Conservation (phyloP, 1,139 yeast genomes). For the Geotrichum phurueaensis region DNA sequence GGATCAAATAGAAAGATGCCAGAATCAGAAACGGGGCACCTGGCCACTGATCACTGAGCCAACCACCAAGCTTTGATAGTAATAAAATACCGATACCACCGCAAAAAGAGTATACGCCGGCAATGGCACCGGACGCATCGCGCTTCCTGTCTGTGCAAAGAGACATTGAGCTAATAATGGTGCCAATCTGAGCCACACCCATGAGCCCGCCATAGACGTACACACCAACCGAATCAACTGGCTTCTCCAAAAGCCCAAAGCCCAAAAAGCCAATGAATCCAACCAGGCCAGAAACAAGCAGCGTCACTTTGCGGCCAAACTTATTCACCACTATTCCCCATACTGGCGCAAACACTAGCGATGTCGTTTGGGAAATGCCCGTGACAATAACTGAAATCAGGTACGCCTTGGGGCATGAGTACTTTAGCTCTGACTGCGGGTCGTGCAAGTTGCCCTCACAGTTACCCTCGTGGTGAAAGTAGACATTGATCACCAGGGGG, state of each 20-base stretch:
- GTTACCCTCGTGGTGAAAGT: constrained; percentile 37
- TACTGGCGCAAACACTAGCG: constrained; percentile 54
- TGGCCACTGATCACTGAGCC: constrained; percentile 51
- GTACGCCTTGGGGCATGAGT: constrained; percentile 57
- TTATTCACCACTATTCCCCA: constrained; percentile 56
- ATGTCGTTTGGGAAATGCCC: constrained; percentile 57
- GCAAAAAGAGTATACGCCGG: constrained; percentile 60
- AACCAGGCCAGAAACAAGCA: constrained; percentile 36
- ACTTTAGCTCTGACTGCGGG: constrained; percentile 24
- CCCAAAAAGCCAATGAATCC: constrained; percentile 40
- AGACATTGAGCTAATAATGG: constrained; percentile 48
- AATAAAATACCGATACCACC: constrained; percentile 68
- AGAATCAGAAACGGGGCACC: constrained; percentile 56
- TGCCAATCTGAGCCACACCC: constrained; percentile 54
- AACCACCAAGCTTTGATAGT: constrained; percentile 57
- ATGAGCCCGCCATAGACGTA: constrained; percentile 37
- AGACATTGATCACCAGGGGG: constrained; percentile 57
- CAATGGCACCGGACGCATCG: constrained; percentile 53
- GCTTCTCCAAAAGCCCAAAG: constrained; percentile 32
- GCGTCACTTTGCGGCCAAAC: constrained; percentile 41
- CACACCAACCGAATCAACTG: constrained; percentile 34
- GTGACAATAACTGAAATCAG: constrained; percentile 60
- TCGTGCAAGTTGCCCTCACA: constrained; percentile 26
- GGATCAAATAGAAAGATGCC: constrained; percentile 41
- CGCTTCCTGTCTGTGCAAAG: constrained; percentile 41